These are phyloP conservation scores for Syzygium oleosum DNA, from an alignment of 345 rosid genomes.

Conservation along the genomic window DNA sequence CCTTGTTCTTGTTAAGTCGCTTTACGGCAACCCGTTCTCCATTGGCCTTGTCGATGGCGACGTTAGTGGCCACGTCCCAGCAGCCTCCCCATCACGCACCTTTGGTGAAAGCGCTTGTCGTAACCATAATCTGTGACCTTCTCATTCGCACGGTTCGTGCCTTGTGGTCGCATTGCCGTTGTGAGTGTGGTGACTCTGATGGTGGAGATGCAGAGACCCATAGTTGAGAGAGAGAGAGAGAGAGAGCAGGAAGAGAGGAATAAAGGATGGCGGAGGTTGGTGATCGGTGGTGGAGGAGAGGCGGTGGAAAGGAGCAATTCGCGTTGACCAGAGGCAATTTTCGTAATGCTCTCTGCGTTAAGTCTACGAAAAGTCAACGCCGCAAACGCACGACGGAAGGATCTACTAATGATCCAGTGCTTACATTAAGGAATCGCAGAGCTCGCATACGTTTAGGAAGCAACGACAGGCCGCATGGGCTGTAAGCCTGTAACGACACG, in stretches of 20 bases:
- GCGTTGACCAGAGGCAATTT: background rate
- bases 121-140: slow-evolving; percentile 45
- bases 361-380: background rate
- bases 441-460: background rate
- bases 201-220: slow-evolving; percentile 29
- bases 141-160: background rate
- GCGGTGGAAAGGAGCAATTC: background rate
- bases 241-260: background rate
- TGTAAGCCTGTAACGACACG: background rate
- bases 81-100: slow-evolving; percentile 57
- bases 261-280: slow-evolving; percentile 3
- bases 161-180: background rate
- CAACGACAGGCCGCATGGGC: background rate
- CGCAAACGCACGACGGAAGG: background rate
- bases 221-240: background rate
- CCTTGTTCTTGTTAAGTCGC: slow-evolving; percentile 77
- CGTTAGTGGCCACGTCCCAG: slow-evolving; percentile 72
- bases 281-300: background rate
- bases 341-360: too few relatives aligned
- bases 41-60: slow-evolving; percentile 47
- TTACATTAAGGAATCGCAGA: background rate
- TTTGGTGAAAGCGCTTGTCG: slow-evolving; percentile 49
- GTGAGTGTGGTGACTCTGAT: background rate
- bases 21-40: slow-evolving; percentile 76
- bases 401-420: background rate